phyloP scores from a whole-genome alignment of 2,329 filamentous ascomycete species.

The Lasiodiplodia sp. region DNA sequence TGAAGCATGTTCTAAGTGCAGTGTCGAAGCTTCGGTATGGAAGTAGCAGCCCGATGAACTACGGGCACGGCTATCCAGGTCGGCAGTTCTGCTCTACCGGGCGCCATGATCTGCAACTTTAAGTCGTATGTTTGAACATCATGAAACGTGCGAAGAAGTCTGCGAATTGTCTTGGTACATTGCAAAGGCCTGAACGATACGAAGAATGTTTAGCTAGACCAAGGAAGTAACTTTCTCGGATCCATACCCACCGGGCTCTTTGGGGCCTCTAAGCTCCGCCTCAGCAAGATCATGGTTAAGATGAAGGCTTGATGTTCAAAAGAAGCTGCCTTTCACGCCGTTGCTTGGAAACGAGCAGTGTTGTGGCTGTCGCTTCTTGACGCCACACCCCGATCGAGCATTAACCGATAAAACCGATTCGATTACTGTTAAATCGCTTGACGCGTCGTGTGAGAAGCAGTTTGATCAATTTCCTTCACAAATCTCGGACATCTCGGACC shows the following conservation, averaged over 20 bases:
- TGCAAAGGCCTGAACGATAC: background rate
- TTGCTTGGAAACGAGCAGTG: constrained; percentile 3
- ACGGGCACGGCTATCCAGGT: background rate
- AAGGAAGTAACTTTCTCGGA: too few relatives aligned
- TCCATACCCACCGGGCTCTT: too few relatives aligned
- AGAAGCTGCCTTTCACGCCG: background rate
- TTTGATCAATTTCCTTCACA: background rate
- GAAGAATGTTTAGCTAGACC: background rate
- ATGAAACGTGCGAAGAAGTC: background rate
- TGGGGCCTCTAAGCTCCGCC: too few relatives aligned
- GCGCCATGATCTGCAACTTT: background rate
- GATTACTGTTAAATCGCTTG: background rate
- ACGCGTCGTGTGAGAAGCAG: background rate
- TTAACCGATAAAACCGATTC: background rate
- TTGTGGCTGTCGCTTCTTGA: constrained; percentile 22
- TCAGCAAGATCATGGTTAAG: background rate
- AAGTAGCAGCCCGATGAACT: background rate
- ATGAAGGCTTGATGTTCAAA: background rate
- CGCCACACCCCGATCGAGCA: constrained; percentile 7
- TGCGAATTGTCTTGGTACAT: background rate
- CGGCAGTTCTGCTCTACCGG: background rate
- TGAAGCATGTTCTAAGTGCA: background rate
- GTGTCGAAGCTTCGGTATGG: background rate
- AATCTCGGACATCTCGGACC: background rate
- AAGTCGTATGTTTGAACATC: background rate